Evolutionary conservation across 2,329 filamentous ascomycete species (phyloP).

Genomic region (Paecilomyces sp.): DNA sequence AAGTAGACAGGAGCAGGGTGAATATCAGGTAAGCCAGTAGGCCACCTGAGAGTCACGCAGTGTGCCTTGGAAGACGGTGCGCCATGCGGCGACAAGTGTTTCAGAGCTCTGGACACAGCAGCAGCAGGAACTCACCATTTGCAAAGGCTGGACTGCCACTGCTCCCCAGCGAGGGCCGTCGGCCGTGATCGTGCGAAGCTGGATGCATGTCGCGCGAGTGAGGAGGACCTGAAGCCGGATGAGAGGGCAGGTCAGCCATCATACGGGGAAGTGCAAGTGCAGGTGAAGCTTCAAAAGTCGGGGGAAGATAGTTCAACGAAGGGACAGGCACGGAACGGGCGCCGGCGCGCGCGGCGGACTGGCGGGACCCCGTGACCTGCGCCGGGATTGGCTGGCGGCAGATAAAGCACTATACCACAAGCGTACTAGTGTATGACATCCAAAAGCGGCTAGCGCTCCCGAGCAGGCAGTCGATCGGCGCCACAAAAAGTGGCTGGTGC

Average conservation of each 20-base stretch:
- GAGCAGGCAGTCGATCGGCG: conserved; percentile 12
- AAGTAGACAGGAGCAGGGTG: background rate
- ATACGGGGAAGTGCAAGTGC: background rate
- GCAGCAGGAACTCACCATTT: conserved; percentile 23
- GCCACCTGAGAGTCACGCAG: background rate
- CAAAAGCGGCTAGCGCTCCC: conserved; percentile 27
- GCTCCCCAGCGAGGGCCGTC: conserved; percentile 29
- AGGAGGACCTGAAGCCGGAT: conserved; percentile 1
- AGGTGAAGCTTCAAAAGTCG: background rate
- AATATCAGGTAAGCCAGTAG: background rate
- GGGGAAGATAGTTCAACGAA: conserved; percentile 3
- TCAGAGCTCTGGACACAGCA: background rate
- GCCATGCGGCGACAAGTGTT: background rate
- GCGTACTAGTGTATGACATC: conserved; percentile 10
- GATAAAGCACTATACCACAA: conserved; percentile 20
- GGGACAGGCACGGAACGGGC: conserved; percentile 11
- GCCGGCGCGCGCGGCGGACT: conserved; percentile 4
- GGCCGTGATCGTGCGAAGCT: conserved; percentile 23
- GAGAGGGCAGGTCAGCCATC: conserved; percentile 3
- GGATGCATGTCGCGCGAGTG: conserved; percentile 29
- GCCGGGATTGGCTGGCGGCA: conserved; percentile 12
- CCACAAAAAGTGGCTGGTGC: conserved; percentile 4
- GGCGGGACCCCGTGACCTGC: conserved; percentile 6
- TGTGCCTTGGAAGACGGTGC: background rate
- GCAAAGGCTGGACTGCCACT: conserved; percentile 28